Base-by-base conservation (phyloP, 768 basidiomycete species). In the Rhizopogon vulgaris region DNA sequence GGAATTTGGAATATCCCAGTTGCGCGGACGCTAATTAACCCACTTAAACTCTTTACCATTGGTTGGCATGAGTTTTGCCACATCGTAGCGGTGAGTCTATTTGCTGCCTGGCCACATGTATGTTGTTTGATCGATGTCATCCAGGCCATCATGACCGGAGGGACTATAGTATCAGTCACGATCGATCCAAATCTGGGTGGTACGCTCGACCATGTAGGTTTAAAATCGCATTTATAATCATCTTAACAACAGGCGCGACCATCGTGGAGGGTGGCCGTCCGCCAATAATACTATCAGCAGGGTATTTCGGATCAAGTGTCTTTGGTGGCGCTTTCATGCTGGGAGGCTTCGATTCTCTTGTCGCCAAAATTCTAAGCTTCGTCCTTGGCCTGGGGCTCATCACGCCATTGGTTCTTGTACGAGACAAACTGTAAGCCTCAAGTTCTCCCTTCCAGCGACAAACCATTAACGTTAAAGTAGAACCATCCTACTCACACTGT, bases 351-450 rank as follows among this genome's bases (percentile, higher is more conserved):
- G 86, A 93, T 64, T 93, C 87, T 2, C 80, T 95, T 15, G 87
- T 91, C 11, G 87, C 93, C 32, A 97, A 97, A 69, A 82, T 96
- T 52, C 80, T 93, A 67, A 94, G 92, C 70, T 93, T 94, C 60
- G 84, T 94, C 48, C 78, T 95, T 47, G 94, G 83, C 32, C 76
- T 96, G 32, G 94, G 92, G 14, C 72, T 97, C 25, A 69, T 95
- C n/a, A 79, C 86, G 28, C 94, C 94, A 1, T 74, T 95, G 42
- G 80, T 84, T 12, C 83, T 94, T 27, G 91, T 94, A 36, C 79
- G 91, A 53, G 90, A 94, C 64, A 94, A 94, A 76, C 60, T 95
- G 92, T 94, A 63, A 64, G 87, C 75, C 18, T 11, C 28, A 48
- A 1, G 0, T 7, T 39, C 47, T 51, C 28, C n/a, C 45, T 42